These are phyloP conservation scores for Mucor velutinosus DNA, from an alignment of 371 early-diverging fungal species.

Conservation along the genomic window DNA sequence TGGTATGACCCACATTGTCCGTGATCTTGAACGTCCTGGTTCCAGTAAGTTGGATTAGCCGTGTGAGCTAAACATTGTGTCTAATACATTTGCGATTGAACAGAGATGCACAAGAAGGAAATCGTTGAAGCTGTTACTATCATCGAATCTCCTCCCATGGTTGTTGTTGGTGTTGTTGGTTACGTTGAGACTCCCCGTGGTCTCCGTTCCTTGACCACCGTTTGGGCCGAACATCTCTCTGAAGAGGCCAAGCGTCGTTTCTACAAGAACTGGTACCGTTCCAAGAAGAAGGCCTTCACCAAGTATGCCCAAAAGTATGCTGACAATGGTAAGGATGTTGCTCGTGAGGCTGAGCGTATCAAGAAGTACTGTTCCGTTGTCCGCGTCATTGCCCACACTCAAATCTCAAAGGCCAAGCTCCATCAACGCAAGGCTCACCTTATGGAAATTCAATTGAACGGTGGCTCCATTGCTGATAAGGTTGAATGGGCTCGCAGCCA, in stretches of 20 bases:
- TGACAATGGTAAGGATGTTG: constrained; percentile 87
- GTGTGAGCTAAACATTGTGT: not conserved
- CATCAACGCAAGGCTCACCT: constrained; percentile 99
- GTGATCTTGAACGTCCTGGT: constrained; percentile 97
- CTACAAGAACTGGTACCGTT: constrained; percentile 99
- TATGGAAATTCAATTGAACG: constrained; percentile 99
- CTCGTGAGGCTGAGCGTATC: constrained; percentile 94
- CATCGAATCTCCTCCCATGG: constrained; percentile 98
- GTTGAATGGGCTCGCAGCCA: constrained; percentile 97
- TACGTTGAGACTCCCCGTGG: constrained; percentile 99
- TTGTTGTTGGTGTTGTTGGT: constrained; percentile 99
- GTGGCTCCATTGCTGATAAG: constrained; percentile 97
- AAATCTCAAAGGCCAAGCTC: constrained; percentile 92
- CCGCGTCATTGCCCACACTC: constrained; percentile 99
- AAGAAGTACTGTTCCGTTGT: constrained; percentile 99
- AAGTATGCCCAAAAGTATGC: constrained; percentile 98
- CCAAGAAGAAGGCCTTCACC: constrained; percentile 99
- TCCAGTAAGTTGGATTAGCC: constrained; percentile 47
- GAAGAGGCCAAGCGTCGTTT: constrained; percentile 99
- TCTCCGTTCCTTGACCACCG: constrained; percentile 96
- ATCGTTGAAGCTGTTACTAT: constrained; percentile 99
- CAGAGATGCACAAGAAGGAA: constrained; percentile 99
- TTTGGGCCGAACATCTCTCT: constrained; percentile 98
- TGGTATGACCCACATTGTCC: constrained; percentile 99
- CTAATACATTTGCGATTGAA: not conserved